Conservation (phyloP, 2,329 filamentous ascomycete species). For the Aaosphaeria arxii region DNA sequence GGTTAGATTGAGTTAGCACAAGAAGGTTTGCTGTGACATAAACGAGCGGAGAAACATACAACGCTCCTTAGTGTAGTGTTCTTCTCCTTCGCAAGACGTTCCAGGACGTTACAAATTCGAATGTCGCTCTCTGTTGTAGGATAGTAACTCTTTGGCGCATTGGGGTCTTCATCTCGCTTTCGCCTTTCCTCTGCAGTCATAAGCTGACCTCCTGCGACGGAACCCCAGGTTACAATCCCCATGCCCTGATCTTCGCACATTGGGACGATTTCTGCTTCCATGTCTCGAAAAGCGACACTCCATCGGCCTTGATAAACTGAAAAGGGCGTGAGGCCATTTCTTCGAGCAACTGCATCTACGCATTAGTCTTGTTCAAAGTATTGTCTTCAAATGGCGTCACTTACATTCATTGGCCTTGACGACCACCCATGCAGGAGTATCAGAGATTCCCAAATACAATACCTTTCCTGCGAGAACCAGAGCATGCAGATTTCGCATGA, state of each 20-base stretch:
- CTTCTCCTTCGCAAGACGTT: background rate
- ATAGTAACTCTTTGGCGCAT: background rate
- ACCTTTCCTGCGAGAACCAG: constrained; percentile 39
- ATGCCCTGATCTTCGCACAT: constrained; percentile 61
- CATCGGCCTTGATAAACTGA: constrained; percentile 39
- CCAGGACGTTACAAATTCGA: background rate
- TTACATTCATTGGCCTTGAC: constrained; percentile 11
- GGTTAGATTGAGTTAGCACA: background rate
- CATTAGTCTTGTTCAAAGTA: background rate
- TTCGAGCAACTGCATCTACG: constrained; percentile 22
- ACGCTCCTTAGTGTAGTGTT: background rate
- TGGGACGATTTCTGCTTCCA: constrained; percentile 63
- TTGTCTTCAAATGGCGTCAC: background rate
- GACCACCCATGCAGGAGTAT: constrained; percentile 39
- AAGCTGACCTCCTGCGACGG: constrained; percentile 39
- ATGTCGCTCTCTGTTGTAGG: background rate
- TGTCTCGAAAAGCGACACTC: constrained; percentile 50
- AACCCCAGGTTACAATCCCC: constrained; percentile 51
- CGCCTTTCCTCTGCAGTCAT: constrained; percentile 35
- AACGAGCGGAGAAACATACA: background rate
- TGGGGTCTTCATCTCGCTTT: constrained; percentile 8
- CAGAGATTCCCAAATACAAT: constrained; percentile 41
- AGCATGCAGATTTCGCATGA: constrained; percentile 39
- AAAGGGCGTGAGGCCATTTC: constrained; percentile 34
- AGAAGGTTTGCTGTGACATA: background rate